These are phyloP conservation scores for Erodium moschatum DNA, from an alignment of 441 rosid species.

Conservation along the genomic window DNA sequence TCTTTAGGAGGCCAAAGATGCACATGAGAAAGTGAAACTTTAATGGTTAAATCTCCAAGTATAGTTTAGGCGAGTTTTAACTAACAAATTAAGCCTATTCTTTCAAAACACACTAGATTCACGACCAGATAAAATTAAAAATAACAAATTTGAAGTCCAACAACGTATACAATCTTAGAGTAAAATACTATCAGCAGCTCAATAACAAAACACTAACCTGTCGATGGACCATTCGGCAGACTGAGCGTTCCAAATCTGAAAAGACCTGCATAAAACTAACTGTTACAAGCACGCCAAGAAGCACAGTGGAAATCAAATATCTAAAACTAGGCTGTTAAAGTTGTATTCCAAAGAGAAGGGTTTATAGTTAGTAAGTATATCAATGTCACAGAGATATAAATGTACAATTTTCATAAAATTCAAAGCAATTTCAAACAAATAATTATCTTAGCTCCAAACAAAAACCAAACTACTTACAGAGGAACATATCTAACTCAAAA, in stretches of 20 bases:
- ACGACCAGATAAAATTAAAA: not conserved
- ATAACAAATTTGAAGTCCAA: too few species aligned
- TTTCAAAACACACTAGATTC: not conserved
- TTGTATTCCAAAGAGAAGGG: not conserved
- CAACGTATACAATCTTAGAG: not conserved
- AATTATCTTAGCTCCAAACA: too few species aligned
- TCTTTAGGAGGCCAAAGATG: not conserved
- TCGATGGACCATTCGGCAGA: slow-evolving; percentile 86
- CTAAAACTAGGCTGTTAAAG: not conserved
- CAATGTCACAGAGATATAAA: not conserved
- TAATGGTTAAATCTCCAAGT: slow-evolving; percentile 2
- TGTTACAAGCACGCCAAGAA: slow-evolving; percentile 5
- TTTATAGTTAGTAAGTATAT: not conserved
- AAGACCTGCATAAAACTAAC: slow-evolving; percentile 52
- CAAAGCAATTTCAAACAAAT: not conserved
- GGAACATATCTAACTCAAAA: not conserved
- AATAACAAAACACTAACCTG: slow-evolving; percentile 52
- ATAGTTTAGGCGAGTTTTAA: not conserved
- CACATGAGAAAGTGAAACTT: not conserved
- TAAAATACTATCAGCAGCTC: not conserved
- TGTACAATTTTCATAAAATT: not conserved
- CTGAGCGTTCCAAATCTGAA: slow-evolving; percentile 91
- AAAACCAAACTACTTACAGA: not conserved
- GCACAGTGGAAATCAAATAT: slow-evolving; percentile 7
- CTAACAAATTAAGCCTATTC: not conserved